Evolutionary conservation across 495 filamentous ascomycete species (phyloP), one percentile per base, ranked within the genome.

Genomic region (Margaritispora aquatica): DNA sequence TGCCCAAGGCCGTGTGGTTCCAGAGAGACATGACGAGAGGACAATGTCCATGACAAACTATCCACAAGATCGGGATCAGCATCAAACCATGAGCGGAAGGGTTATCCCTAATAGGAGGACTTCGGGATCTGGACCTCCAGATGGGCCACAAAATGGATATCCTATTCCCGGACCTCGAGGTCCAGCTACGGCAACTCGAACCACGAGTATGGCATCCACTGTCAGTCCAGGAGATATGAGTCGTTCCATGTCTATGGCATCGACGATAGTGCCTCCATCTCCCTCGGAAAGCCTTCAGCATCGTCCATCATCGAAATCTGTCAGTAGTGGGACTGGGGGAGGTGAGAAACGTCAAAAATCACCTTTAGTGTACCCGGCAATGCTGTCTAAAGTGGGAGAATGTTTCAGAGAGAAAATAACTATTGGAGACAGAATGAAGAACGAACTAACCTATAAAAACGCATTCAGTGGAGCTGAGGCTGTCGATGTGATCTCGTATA

Each of bases 11-110:
- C 82, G 95, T 53, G 73, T 90, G 24, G 90, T 99, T 1, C 95
- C 95, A 7, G 92, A 96, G 63, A 83, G 91, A 51, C 88, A 94
- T 67, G 86, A 97, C 67, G 92, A 97, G 68, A 82, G 95, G 51
- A 84, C 94, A 51, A 97, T 97, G 94, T 96, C 93, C 26, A 85
- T 99, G 84, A 92, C 86, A 17, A 88, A 88, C 1, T 96, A 96
- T 69, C 79, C 86, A 17, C 74, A 84, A 60, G 60, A 65, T 48
- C 80, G 83, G 50, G 90, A 97, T 57, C 58, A 60, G 54, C 79
- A 86, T 56, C 94, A 96, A 66, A 96, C 91, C 21, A 89, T 88
- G 81, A 96, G 88, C 64, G 95, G 95, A 53, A 81, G 95, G 57
- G 80, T 95, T 0, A 96, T 99, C 66, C 95, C 80, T 5, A 80